These are phyloP conservation scores for Metrosideros polymorpha DNA, from an alignment of 441 rosid species.

Conservation along the genomic window DNA sequence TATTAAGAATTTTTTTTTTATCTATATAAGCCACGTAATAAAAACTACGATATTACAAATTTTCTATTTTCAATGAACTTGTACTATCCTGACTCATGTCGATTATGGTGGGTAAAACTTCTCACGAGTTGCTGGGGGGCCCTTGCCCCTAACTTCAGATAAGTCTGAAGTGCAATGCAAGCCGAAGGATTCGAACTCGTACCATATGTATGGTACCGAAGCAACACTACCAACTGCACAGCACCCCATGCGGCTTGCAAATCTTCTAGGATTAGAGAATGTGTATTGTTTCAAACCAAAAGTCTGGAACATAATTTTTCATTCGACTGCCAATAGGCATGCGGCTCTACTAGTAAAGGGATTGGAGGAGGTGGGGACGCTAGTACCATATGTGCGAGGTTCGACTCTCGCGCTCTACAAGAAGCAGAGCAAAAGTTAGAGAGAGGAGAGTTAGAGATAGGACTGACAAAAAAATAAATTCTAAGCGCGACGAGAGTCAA, in stretches of 20 bases:
- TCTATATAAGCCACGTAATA: too few relatives aligned
- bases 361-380: too few relatives aligned
- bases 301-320: background rate
- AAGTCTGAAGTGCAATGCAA: background rate
- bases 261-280: background rate
- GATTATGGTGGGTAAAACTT: background rate
- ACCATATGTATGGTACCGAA: background rate
- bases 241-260: background rate
- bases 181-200: background rate
- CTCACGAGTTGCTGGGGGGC: background rate
- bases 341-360: too few relatives aligned
- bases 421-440: too few relatives aligned
- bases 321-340: too few relatives aligned
- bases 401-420: too few relatives aligned
- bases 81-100: background rate
- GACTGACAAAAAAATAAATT: too few relatives aligned
- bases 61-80: too few relatives aligned
- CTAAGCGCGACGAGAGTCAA: background rate
- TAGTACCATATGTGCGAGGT: too few relatives aligned
- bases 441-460: too few relatives aligned
- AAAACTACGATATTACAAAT: too few relatives aligned
- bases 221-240: background rate
- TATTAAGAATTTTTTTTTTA: too few relatives aligned
- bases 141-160: background rate
- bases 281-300: background rate